Percentiles rank a stretch among this genome's conserved stretches.
Conservation (phyloP, 1,284 basidiomycete species). For the Pseudozyma flocculosa region DNA sequence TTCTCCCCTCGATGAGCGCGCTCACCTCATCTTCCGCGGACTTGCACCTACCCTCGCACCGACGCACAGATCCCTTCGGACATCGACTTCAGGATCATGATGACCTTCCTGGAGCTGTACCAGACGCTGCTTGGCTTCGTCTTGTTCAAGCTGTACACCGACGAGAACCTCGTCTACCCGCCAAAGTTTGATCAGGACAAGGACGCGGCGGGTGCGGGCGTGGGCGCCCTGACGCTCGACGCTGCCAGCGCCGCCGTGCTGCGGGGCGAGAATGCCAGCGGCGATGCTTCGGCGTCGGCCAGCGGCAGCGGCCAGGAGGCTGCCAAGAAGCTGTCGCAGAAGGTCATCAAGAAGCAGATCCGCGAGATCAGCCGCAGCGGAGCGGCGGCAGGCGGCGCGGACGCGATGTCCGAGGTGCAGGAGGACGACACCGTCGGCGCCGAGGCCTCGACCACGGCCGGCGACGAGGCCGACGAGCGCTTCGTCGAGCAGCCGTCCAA, state of each 20-base stretch:
- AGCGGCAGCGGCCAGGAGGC: conserved; percentile 32
- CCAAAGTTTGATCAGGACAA: conserved; percentile 82
- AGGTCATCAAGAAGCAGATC: conserved; percentile 63
- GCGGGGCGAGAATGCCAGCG: conserved; percentile 32
- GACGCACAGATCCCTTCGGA: conserved; percentile 80
- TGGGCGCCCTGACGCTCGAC: conserved; percentile 83
- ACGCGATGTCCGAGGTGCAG: conserved; percentile 23
- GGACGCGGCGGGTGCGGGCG: conserved; percentile 78
- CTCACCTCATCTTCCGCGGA: too few relatives aligned
- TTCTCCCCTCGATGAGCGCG: too few relatives aligned
- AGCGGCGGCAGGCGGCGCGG: conserved; percentile 10
- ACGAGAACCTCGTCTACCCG: conserved; percentile 88
- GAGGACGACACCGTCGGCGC: conserved; percentile 14
- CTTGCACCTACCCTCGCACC: too few relatives aligned
- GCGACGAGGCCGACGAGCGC: conserved; percentile 16
- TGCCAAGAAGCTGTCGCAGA: conserved; percentile 61
- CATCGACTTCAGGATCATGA: conserved; percentile 96
- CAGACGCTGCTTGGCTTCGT: conserved; percentile 94
- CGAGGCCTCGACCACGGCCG: conserved; percentile 6
- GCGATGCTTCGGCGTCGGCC: conserved; percentile 17
- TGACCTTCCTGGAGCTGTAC: conserved; percentile 97
- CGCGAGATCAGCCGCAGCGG: conserved; percentile 60
- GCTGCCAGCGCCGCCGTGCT: conserved; percentile 60
- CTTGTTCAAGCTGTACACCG: conserved; percentile 96
- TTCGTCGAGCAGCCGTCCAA: conserved; percentile 64